These are phyloP conservation scores for Fraxinus platypoda DNA, from an alignment of 305 asterid genomes.

Conservation along the genomic window DNA sequence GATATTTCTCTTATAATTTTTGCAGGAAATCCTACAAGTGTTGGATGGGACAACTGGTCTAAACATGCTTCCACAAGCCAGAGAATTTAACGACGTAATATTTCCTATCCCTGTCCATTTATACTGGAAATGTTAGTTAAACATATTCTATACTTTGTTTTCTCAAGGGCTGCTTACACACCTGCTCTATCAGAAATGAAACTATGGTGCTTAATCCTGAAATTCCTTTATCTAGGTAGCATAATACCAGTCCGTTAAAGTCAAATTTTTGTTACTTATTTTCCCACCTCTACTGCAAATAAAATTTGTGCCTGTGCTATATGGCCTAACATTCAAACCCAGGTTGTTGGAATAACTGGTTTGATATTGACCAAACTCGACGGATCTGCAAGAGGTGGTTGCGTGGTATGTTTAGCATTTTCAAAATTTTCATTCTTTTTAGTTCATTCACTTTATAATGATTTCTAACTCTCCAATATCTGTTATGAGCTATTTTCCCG, in stretches of 20 bases:
- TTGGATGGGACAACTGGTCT: slow-evolving; percentile 95
- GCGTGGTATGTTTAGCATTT: slow-evolving; percentile 59
- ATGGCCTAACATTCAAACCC: slow-evolving; percentile 22
- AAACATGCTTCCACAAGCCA: slow-evolving; percentile 98
- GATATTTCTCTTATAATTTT: slow-evolving; percentile 10
- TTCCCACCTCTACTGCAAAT: neutral
- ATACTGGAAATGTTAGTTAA: neutral
- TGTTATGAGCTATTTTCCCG: neutral
- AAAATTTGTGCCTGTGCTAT: neutral
- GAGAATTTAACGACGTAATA: slow-evolving; percentile 91
- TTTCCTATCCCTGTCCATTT: slow-evolving; percentile 6
- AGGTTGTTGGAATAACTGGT: slow-evolving; percentile 96
- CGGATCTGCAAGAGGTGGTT: slow-evolving; percentile 97
- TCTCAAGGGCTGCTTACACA: slow-evolving; percentile 4
- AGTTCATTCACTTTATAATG: neutral
- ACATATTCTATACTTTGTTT: neutral
- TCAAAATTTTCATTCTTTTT: neutral
- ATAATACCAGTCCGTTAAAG: neutral
- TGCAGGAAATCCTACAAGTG: slow-evolving; percentile 88
- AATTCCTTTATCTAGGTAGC: neutral
- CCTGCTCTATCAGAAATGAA: neutral
- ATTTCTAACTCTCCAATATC: neutral
- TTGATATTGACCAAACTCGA: slow-evolving; percentile 92
- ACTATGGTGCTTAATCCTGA: neutral
- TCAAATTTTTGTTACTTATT: neutral